Evolutionary conservation across 2,329 filamentous ascomycete species (phyloP).

Genomic region (Sarocladium kiliense): DNA sequence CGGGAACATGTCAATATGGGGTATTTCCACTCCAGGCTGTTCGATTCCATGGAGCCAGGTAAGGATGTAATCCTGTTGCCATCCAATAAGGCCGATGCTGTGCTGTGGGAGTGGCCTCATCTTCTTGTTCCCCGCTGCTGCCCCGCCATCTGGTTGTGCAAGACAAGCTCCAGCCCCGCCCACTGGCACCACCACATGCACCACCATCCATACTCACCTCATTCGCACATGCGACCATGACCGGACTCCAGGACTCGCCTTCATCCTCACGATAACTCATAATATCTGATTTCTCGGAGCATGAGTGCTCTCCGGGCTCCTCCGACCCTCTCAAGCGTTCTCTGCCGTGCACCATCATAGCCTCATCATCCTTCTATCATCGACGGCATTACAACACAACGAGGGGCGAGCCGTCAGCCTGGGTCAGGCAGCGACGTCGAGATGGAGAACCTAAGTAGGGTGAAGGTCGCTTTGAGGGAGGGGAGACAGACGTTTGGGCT

Average conservation of each 20-base stretch:
- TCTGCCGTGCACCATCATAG: not conserved
- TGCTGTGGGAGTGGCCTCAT: slow-evolving; percentile 3
- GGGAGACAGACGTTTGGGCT: slow-evolving; percentile 48
- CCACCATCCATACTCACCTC: not conserved
- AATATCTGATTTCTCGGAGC: not conserved
- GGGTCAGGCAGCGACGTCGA: slow-evolving; percentile 6
- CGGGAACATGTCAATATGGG: too few relatives aligned
- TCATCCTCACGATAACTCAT: too few relatives aligned
- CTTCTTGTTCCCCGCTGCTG: not conserved
- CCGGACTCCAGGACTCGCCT: not conserved
- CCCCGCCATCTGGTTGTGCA: slow-evolving; percentile 3
- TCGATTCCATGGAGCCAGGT: not conserved
- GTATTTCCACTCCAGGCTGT: not conserved
- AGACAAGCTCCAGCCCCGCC: slow-evolving; percentile 5
- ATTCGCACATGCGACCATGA: not conserved
- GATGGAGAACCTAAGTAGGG: slow-evolving; percentile 41
- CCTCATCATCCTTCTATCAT: not conserved
- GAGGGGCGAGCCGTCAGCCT: not conserved
- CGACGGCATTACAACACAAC: not conserved
- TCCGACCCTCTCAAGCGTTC: not conserved
- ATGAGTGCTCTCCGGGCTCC: not conserved
- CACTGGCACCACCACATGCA: not conserved
- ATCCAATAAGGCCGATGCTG: not conserved
- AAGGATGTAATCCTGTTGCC: not conserved
- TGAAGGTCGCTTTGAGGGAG: slow-evolving; percentile 44